These are phyloP conservation scores for Suhomyces vadensis DNA, from an alignment of 805 yeast genomes.

Conservation along the genomic window DNA sequence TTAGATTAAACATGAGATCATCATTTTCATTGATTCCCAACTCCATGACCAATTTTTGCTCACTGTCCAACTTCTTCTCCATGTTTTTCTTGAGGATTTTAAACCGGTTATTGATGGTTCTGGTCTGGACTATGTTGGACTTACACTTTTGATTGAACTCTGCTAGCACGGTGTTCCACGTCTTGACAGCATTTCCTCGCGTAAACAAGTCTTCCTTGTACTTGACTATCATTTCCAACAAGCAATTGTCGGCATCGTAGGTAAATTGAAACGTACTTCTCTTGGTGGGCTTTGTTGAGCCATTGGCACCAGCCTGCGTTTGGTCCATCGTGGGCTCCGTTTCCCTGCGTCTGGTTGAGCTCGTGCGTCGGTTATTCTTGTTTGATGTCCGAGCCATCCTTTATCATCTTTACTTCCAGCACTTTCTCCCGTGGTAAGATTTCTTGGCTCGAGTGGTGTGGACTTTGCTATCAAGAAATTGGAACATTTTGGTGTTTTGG, in stretches of 20 bases:
- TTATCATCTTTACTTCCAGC: too few relatives aligned
- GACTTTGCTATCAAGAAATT: too few relatives aligned
- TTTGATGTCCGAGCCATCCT: too few relatives aligned
- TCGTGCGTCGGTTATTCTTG: too few relatives aligned
- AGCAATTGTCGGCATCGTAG: slow-evolving; percentile 24
- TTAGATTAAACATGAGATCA: slow-evolving; percentile 19
- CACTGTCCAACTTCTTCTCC: slow-evolving; percentile 15
- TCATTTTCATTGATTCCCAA: slow-evolving; percentile 29
- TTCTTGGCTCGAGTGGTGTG: too few relatives aligned
- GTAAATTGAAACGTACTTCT: slow-evolving; percentile 24
- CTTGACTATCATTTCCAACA: slow-evolving; percentile 20
- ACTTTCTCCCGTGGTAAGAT: too few relatives aligned
- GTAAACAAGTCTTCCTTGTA: slow-evolving; percentile 24
- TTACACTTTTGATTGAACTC: slow-evolving; percentile 21
- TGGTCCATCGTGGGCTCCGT: too few relatives aligned
- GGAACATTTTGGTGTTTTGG: too few relatives aligned
- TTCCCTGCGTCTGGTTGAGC: too few relatives aligned
- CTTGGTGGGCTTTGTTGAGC: not conserved
- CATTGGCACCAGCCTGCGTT: not conserved
- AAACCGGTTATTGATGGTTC: slow-evolving; percentile 29
- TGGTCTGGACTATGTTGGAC: slow-evolving; percentile 23
- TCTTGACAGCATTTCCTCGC: slow-evolving; percentile 28
- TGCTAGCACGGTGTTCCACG: slow-evolving; percentile 25
- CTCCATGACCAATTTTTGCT: slow-evolving; percentile 10
- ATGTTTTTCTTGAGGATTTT: slow-evolving; percentile 22